These are phyloP conservation scores for Chiua sp. DNA, from an alignment of 1,284 basidiomycete genomes.

Conservation along the genomic window DNA sequence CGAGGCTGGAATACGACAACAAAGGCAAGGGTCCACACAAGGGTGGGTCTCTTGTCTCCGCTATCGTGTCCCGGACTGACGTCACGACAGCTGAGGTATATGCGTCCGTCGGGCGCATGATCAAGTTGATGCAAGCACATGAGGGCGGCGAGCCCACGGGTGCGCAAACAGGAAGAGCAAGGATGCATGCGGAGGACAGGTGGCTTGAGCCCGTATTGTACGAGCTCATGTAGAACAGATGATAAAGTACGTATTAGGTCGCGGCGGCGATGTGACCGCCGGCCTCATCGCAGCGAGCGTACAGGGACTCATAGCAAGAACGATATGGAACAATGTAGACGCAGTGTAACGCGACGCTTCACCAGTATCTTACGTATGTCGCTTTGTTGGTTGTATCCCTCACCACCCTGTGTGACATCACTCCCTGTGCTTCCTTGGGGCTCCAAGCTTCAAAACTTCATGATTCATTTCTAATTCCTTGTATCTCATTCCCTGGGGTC, in stretches of 20 bases:
- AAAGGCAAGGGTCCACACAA: slow-evolving; percentile 11
- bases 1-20: slow-evolving; percentile 17
- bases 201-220: slow-evolving; percentile 12
- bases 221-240: slow-evolving; percentile 6
- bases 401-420: too few species aligned
- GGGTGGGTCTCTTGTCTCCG: slow-evolving; percentile 14
- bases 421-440: too few species aligned
- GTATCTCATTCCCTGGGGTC: too few species aligned
- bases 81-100: slow-evolving; percentile 30
- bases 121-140: slow-evolving; percentile 21
- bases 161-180: slow-evolving; percentile 12
- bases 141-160: slow-evolving; percentile 1
- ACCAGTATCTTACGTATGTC: too few species aligned
- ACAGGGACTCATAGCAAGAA: slow-evolving; percentile 18
- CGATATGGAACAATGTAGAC: too few species aligned
- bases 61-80: background rate
- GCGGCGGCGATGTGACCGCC: slow-evolving; percentile 20
- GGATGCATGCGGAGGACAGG: background rate
- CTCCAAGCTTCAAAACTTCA: too few species aligned
- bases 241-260: slow-evolving; percentile 7
- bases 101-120: slow-evolving; percentile 28
- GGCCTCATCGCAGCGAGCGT: slow-evolving; percentile 44
- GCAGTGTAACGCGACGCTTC: too few species aligned
- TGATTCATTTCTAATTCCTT: too few species aligned
- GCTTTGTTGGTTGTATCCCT: too few species aligned